Base-by-base conservation (phyloP, 768 basidiomycete genomes). In the Trametes cubensis region DNA sequence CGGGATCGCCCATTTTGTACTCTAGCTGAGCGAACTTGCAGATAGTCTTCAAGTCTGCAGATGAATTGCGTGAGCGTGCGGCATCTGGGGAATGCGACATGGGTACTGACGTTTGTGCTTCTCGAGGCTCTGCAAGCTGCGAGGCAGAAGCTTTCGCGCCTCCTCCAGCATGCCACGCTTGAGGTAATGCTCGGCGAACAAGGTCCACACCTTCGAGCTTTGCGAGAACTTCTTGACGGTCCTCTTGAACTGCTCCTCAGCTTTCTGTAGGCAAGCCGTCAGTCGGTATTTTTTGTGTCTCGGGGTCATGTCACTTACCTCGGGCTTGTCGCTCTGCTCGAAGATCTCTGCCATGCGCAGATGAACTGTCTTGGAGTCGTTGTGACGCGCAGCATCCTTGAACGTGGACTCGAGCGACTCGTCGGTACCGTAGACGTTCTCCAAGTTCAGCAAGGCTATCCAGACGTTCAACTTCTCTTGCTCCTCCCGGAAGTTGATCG, bases 401-500 rank as follows among this genome's bases (percentile, higher is more conserved):
- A 98, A 97, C 2, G 85, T 80, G n/a, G 76, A 72, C 51, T 95
- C 94, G 39, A 94, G 73, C 0, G 82, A 83, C 69, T 93, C 86
- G 30, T 90, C 89, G 8, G 88, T 91, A 2, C 97, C 97, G 71
- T 95, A 98, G 15, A 87, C 78, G 67, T 95, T 95, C 78, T 99
- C 97, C 69, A 99, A 71, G 70, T 99, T 99, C 64, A 99, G 83
- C 50, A 96, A 76, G 10, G 96, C 97, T 72, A 96, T 92, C 97
- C 97, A 99, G 44, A 99, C 87, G 70, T 99, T 99, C 64, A 98
- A 75, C 72, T 90, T 93, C 75, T 99, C 97, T 66, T 87, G 87
- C 75, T 99, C 97, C 75, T 99, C 97, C 45, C 96, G 85, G 80
- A 96, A 98, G 71, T 83, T 90, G 76, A 99, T 98, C 13, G 88